Conservation (phyloP, 2,329 filamentous ascomycete genomes). For the Tolypocladium guangdongense region DNA sequence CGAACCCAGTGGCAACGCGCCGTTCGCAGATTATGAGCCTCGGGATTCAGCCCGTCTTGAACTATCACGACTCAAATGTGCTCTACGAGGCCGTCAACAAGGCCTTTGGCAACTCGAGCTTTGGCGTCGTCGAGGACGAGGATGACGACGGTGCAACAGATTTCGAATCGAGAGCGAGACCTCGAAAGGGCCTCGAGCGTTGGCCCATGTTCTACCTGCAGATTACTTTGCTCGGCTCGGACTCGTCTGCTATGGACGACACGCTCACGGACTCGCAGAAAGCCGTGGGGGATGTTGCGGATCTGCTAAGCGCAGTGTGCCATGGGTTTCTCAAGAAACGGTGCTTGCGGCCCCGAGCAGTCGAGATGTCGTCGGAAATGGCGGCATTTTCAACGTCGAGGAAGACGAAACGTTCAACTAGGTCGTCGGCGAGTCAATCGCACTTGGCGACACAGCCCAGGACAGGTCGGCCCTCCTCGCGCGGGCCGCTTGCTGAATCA, state of each 20-base stretch:
- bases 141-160: slow-evolving; percentile 21
- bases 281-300: slow-evolving; percentile 35
- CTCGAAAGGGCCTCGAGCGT: slow-evolving; percentile 58
- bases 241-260: slow-evolving; percentile 23
- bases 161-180: slow-evolving; percentile 31
- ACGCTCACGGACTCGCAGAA: slow-evolving; percentile 34
- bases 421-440: slow-evolving; percentile 6
- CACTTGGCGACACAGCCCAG: slow-evolving; percentile 2
- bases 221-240: slow-evolving; percentile 33
- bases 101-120: slow-evolving; percentile 65
- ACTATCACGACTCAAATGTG: slow-evolving; percentile 46
- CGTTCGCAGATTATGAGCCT: slow-evolving; percentile 72
- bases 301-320: slow-evolving; percentile 58
- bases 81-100: slow-evolving; percentile 72
- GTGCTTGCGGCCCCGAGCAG: slow-evolving; percentile 45
- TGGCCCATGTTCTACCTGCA: slow-evolving; percentile 88
- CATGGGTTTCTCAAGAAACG: slow-evolving; percentile 66
- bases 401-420: slow-evolving; percentile 7
- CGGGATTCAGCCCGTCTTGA: slow-evolving; percentile 55
- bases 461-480: slow-evolving; percentile 5
- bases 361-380: slow-evolving; percentile 8
- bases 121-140: slow-evolving; percentile 50
- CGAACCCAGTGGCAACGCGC: slow-evolving; percentile 58
- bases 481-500: slow-evolving; percentile 1
- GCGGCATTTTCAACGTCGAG: slow-evolving; percentile 14